phyloP scores from a whole-genome alignment of 768 basidiomycete genomes.

The Lentinula raphanica region DNA sequence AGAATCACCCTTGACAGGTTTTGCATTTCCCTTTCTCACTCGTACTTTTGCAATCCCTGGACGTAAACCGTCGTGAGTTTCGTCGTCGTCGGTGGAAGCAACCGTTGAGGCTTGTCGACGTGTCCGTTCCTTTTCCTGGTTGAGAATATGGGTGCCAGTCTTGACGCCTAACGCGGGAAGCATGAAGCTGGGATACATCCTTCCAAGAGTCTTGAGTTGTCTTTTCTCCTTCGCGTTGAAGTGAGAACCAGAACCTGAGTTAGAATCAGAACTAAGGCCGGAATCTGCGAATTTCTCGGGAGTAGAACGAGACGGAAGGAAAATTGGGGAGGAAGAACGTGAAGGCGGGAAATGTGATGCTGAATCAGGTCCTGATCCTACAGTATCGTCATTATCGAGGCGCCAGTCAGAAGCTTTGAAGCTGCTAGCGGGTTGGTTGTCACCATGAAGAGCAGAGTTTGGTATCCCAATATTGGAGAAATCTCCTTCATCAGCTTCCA shows the following conservation, averaged over 20 bases:
- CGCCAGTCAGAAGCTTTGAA: not conserved
- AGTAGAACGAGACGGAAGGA: not conserved
- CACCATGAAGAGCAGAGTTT: not conserved
- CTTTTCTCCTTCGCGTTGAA: not conserved
- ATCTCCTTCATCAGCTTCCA: not conserved
- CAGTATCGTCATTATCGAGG: not conserved
- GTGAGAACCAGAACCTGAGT: not conserved
- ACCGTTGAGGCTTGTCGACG: not conserved
- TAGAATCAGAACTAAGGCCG: not conserved
- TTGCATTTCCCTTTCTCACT: not conserved
- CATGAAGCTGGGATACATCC: slow-evolving; percentile 8
- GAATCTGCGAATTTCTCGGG: not conserved
- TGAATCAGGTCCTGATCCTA: not conserved
- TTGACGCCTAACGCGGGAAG: not conserved
- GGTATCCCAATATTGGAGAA: not conserved
- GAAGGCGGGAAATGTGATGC: not conserved
- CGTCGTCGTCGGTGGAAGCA: not conserved
- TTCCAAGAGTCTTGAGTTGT: slow-evolving; percentile 1
- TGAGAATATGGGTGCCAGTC: not conserved
- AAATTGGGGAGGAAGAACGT: not conserved
- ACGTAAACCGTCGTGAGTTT: not conserved
- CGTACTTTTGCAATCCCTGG: not conserved
- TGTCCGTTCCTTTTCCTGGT: not conserved
- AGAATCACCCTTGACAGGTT: not conserved
- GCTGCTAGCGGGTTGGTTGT: not conserved